Conservation (phyloP, 2,329 filamentous ascomycete species). For the Cladosporium sp. region DNA sequence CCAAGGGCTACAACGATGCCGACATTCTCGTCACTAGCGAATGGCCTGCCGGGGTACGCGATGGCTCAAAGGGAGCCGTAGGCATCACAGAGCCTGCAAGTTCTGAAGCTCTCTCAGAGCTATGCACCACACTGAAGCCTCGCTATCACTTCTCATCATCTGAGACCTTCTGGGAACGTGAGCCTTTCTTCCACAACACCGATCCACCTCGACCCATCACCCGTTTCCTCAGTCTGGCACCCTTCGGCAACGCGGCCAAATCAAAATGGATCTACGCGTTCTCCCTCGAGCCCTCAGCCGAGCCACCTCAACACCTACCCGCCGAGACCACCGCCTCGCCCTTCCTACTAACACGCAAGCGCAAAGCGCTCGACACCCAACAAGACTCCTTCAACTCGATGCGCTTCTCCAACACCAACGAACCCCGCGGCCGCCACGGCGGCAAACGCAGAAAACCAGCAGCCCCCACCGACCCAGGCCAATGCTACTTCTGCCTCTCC, state of each 20-base stretch:
- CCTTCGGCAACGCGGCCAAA: slow-evolving; percentile 73
- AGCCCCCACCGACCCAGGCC: slow-evolving; percentile 57
- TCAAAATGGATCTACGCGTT: slow-evolving; percentile 77
- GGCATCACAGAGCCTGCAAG: slow-evolving; percentile 49
- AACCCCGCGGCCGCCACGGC: slow-evolving; percentile 34
- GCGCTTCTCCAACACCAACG: slow-evolving; percentile 54
- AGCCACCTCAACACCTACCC: slow-evolving; percentile 62
- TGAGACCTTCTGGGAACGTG: slow-evolving; percentile 79
- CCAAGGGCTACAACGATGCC: slow-evolving; percentile 67
- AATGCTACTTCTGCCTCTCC: slow-evolving; percentile 94
- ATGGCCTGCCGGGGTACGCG: slow-evolving; percentile 73
- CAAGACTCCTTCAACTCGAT: slow-evolving; percentile 33
- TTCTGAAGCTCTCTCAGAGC: slow-evolving; percentile 71
- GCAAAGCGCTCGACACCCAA: slow-evolving; percentile 37
- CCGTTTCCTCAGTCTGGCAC: slow-evolving; percentile 85
- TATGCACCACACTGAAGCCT: slow-evolving; percentile 79
- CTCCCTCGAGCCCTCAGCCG: slow-evolving; percentile 62
- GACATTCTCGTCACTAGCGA: slow-evolving; percentile 85
- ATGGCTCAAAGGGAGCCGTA: slow-evolving; percentile 24
- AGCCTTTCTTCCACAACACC: slow-evolving; percentile 76
- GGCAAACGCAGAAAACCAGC: slow-evolving; percentile 43
- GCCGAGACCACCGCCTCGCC: slow-evolving; percentile 74
- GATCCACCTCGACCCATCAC: slow-evolving; percentile 60
- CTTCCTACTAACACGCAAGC: slow-evolving; percentile 60
- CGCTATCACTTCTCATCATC: slow-evolving; percentile 84